phyloP scores from a whole-genome alignment of 2,329 filamentous ascomycete genomes.

The Ciborinia camelliae region DNA sequence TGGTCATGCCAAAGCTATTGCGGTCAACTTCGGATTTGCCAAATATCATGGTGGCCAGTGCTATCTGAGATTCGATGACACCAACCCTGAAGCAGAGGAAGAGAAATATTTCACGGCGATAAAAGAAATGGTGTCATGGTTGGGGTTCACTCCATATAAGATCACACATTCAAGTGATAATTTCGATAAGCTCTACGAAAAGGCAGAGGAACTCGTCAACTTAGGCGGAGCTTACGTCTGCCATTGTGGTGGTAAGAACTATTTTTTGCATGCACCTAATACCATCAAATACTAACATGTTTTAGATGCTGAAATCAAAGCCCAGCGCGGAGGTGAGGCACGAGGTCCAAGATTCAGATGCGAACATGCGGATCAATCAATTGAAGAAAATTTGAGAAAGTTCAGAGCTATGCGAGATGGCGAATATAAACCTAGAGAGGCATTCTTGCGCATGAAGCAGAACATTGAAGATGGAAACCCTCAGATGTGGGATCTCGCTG shows the following conservation, averaged over 20 bases:
- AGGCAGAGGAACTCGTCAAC: constrained; percentile 79
- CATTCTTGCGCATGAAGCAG: constrained; percentile 91
- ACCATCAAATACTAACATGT: constrained; percentile 30
- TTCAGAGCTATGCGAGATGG: constrained; percentile 90
- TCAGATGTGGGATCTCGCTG: constrained; percentile 94
- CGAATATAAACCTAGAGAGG: constrained; percentile 80
- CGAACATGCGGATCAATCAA: constrained; percentile 69
- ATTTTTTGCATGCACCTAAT: neutral
- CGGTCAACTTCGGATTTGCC: constrained; percentile 95
- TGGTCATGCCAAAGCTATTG: constrained; percentile 92
- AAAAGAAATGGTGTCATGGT: constrained; percentile 80
- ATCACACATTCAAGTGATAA: constrained; percentile 90
- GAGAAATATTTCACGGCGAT: constrained; percentile 89
- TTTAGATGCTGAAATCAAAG: constrained; percentile 73
- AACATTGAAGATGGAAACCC: constrained; percentile 79
- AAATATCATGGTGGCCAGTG: constrained; percentile 72
- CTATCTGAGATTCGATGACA: constrained; percentile 85
- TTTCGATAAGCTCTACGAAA: constrained; percentile 78
- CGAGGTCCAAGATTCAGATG: constrained; percentile 73
- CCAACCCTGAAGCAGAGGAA: constrained; percentile 90
- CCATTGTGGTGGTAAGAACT: constrained; percentile 62
- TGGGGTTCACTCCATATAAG: constrained; percentile 69
- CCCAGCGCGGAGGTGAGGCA: constrained; percentile 77
- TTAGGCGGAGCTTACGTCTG: constrained; percentile 78
- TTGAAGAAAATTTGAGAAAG: constrained; percentile 74